These are phyloP conservation scores for Pichia sp. DNA, from an alignment of 1,139 yeast species.

Conservation along the genomic window DNA sequence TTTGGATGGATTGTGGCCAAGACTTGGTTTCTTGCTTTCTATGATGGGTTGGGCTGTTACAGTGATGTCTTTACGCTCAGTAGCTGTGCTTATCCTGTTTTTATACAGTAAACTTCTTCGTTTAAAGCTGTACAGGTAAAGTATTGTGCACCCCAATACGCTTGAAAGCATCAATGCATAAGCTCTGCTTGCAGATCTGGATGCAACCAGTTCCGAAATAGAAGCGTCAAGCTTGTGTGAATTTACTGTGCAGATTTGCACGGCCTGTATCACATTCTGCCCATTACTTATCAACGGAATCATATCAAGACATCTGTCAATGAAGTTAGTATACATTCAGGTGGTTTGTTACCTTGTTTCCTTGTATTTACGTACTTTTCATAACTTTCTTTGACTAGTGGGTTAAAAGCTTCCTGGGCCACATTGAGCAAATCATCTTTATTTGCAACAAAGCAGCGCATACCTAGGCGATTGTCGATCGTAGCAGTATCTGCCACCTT, in stretches of 20 bases:
- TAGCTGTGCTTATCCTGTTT: no score
- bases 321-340: conserved; percentile 2
- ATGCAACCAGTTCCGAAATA: conserved; percentile 1
- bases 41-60: no score
- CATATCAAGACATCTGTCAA: conserved; percentile 8
- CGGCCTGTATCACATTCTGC: conserved; percentile 1
- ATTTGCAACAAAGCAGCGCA: conserved; percentile 3
- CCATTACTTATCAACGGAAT: conserved; percentile 2
- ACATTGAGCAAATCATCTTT: conserved; percentile 2
- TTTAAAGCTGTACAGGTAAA: not conserved
- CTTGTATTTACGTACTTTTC: conserved; percentile 5
- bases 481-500: no score
- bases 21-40: no score
- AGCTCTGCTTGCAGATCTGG: no score
- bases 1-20: no score
- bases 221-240: conserved; percentile 1
- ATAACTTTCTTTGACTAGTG: conserved; percentile 1
- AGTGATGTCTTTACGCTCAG: no score
- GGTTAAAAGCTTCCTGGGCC: conserved; percentile 2
- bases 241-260: conserved; percentile 4
- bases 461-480: no score
- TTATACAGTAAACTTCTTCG: no score
- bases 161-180: not conserved
- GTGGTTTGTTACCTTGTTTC: not conserved
- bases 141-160: not conserved